Evolutionary conservation across 1,284 basidiomycete species (phyloP), one percentile per base, ranked within the genome.

Genomic region (Ceratobasidium sp.): DNA sequence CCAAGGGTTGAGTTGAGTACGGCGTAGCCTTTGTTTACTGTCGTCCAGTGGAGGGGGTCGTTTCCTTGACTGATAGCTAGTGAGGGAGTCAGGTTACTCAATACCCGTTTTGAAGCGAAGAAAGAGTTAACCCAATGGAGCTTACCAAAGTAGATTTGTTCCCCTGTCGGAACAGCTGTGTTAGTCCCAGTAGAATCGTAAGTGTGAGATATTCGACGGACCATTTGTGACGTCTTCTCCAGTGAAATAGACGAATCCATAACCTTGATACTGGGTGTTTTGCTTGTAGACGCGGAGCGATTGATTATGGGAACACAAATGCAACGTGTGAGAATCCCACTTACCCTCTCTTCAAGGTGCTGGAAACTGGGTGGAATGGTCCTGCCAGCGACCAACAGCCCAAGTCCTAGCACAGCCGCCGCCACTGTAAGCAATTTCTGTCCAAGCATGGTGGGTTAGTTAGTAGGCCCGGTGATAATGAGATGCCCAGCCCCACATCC

Each of bases 141-240:
- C 63, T 1, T 14, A 69, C 66, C 66, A 58, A 69, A 69, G 23
- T 69, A 69, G 14, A 69, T 69, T 58, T 69, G 66, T 49, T 69
- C 66, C 9, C 66, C 66, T 69, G 32, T 67, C 18, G 28, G 1
- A 41, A 54, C 32, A 67, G 63, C 50, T 6, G 30, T 43, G 0
- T 52, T 3, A 1, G 38, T 43, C 18, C 11, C 18, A 21, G 32
- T 2, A 13, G 43, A 32, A 58, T 47, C 2, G n/a, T 28, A 18
- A 18, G 23, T 26, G 30, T 7, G 8, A n/a, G 28, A 5, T 38
- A n/a, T 38, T 5, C n/a, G n/a, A 26, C 66, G 14, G 21, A 69
- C 66, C 66, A 23, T 69, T 69, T 57, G 66, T 23, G 11, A 69
- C 38, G 23, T 69, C 66, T 23, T 69, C 66, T 13, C 66, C 66